These are phyloP conservation scores for Capsicum chinense DNA, from an alignment of 257 asterid species.

Conservation along the genomic window DNA sequence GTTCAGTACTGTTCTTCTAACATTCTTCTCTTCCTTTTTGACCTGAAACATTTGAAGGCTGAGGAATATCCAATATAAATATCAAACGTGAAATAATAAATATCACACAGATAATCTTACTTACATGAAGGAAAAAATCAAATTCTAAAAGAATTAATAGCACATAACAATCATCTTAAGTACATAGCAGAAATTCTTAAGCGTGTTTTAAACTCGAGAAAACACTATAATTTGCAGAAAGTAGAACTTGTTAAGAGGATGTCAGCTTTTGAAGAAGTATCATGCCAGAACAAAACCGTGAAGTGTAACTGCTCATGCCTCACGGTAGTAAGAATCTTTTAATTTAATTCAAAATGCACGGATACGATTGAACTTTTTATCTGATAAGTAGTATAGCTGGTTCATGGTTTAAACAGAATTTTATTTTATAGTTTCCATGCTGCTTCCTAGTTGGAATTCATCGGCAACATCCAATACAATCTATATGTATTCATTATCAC, in stretches of 20 bases:
- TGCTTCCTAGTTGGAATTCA: neutral
- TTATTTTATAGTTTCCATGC: neutral
- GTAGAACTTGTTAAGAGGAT: neutral
- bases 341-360: neutral
- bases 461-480: neutral
- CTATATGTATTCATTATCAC: neutral
- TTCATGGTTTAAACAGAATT: neutral
- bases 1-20: constrained; percentile 82
- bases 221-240: neutral
- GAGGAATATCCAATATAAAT: constrained; percentile 14
- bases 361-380: neutral
- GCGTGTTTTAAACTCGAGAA: neutral
- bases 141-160: neutral
- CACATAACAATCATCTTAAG: constrained; percentile 5
- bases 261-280: neutral
- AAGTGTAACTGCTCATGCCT: neutral
- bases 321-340: neutral
- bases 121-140: neutral
- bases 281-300: neutral
- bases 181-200: neutral
- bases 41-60: constrained; percentile 53
- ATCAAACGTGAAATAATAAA: neutral
- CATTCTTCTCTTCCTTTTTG: constrained; percentile 80
- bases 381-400: neutral
- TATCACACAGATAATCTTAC: neutral